Evolutionary conservation across 768 basidiomycete genomes (phyloP).

Genomic region (Serendipita indica): DNA sequence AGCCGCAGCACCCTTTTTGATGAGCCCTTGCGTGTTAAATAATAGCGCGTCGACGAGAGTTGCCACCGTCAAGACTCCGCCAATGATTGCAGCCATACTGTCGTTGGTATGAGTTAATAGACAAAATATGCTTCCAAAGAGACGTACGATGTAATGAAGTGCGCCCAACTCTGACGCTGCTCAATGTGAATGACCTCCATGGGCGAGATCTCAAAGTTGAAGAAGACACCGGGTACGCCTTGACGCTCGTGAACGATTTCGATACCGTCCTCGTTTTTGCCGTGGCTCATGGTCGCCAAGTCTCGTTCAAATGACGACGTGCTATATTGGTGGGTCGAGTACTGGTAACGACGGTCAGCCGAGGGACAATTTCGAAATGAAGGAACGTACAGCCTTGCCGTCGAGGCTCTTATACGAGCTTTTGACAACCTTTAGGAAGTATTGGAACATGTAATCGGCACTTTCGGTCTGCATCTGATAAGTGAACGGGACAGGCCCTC

Average conservation of each 20-base stretch:
- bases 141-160: slow-evolving; percentile 91
- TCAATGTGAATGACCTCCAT: slow-evolving; percentile 88
- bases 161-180: slow-evolving; percentile 86
- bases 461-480: slow-evolving; percentile 43
- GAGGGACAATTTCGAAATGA: not conserved
- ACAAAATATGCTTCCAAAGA: slow-evolving; percentile 6
- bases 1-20: slow-evolving; percentile 42
- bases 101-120: not conserved
- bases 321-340: slow-evolving; percentile 89
- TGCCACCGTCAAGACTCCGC: slow-evolving; percentile 91
- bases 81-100: slow-evolving; percentile 96
- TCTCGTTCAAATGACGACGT: slow-evolving; percentile 95
- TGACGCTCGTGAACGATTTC: slow-evolving; percentile 51
- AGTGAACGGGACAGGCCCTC: not conserved
- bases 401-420: slow-evolving; percentile 83
- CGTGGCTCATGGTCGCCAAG: slow-evolving; percentile 43
- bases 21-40: slow-evolving; percentile 60
- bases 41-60: slow-evolving; percentile 74
- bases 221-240: slow-evolving; percentile 44
- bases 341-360: slow-evolving; percentile 25
- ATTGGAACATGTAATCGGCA: slow-evolving; percentile 90
- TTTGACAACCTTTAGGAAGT: slow-evolving; percentile 97
- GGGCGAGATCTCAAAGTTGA: slow-evolving; percentile 95
- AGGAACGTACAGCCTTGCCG: slow-evolving; percentile 42
- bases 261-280: slow-evolving; percentile 46